Evolutionary conservation across 768 basidiomycete species (phyloP).

Genomic region (Sarcodon sp.): DNA sequence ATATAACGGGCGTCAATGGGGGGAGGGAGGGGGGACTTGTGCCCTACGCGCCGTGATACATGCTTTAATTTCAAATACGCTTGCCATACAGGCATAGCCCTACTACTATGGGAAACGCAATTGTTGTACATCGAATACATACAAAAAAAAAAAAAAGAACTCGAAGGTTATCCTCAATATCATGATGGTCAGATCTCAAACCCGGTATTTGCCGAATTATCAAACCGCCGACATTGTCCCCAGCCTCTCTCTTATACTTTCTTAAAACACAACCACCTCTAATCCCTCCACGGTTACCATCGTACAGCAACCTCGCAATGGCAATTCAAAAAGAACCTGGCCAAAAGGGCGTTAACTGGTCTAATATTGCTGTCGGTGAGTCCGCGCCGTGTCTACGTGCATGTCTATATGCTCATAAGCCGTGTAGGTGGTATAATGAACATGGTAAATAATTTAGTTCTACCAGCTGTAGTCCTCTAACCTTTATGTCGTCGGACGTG

Average conservation of each 20-base stretch:
- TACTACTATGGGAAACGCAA: no score
- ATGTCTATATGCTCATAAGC: constrained; percentile 9
- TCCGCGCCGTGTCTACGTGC: constrained; percentile 10
- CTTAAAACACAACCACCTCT: constrained; percentile 6
- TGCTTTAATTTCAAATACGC: no score
- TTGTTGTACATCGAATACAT: no score
- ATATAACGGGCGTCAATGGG: no score
- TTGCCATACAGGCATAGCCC: no score
- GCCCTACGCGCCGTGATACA: no score
- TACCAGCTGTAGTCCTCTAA: constrained; percentile 4
- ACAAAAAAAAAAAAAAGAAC: no score
- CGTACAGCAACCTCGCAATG: constrained; percentile 28
- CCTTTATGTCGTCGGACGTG: constrained; percentile 2
- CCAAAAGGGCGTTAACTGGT: constrained; percentile 87
- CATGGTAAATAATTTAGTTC: constrained; percentile 49
- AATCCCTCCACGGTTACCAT: constrained; percentile 4
- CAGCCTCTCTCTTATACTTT: constrained; percentile 5
- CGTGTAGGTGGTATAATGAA: constrained; percentile 89
- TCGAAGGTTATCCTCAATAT: no score
- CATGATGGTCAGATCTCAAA: no score
- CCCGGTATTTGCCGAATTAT: no score
- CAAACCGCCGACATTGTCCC: no score
- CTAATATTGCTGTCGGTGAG: constrained; percentile 90
- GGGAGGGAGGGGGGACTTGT: no score
- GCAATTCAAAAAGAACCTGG: constrained; percentile 79